Conservation (phyloP, 2,329 filamentous ascomycete species). For the Fusarium praegraminearum region DNA sequence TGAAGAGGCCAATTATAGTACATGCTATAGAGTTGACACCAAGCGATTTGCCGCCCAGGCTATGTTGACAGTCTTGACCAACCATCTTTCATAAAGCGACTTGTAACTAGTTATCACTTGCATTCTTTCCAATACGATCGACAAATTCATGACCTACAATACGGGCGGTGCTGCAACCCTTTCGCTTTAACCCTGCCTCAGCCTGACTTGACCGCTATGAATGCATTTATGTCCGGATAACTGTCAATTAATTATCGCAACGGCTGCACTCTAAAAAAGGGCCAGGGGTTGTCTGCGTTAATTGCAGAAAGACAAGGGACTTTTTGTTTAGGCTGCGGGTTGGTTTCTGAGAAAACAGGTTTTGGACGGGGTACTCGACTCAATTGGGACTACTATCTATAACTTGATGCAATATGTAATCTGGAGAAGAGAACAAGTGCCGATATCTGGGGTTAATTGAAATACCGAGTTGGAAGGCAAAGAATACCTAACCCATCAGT, state of each 20-base stretch:
- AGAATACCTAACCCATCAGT: slow-evolving; percentile 3
- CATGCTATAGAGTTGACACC: slow-evolving; percentile 1
- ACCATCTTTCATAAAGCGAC: slow-evolving; percentile 29
- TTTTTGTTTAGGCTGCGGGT: slow-evolving; percentile 26
- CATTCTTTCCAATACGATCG: slow-evolving; percentile 13
- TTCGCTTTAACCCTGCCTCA: slow-evolving; percentile 2
- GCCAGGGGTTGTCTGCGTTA: not conserved
- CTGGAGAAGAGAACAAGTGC: not conserved
- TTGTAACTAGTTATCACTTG: slow-evolving; percentile 10
- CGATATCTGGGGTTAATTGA: too few species aligned
- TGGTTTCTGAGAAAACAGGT: slow-evolving; percentile 10
- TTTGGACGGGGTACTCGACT: slow-evolving; percentile 1
- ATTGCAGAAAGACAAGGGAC: not conserved
- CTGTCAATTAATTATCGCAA: slow-evolving; percentile 1
- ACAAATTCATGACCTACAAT: slow-evolving; percentile 18
- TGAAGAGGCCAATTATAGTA: slow-evolving; percentile 23
- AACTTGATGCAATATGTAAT: not conserved
- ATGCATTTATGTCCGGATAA: not conserved
- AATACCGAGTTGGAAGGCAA: slow-evolving; percentile 10
- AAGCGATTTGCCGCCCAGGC: slow-evolving; percentile 22
- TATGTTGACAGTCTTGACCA: slow-evolving; percentile 19
- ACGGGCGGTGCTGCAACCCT: slow-evolving; percentile 10
- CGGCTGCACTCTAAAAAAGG: not conserved
- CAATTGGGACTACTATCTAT: not conserved
- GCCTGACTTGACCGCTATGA: slow-evolving; percentile 17